Evolutionary conservation across 1,284 basidiomycete species (phyloP).

Genomic region (Puccinia triticina): DNA sequence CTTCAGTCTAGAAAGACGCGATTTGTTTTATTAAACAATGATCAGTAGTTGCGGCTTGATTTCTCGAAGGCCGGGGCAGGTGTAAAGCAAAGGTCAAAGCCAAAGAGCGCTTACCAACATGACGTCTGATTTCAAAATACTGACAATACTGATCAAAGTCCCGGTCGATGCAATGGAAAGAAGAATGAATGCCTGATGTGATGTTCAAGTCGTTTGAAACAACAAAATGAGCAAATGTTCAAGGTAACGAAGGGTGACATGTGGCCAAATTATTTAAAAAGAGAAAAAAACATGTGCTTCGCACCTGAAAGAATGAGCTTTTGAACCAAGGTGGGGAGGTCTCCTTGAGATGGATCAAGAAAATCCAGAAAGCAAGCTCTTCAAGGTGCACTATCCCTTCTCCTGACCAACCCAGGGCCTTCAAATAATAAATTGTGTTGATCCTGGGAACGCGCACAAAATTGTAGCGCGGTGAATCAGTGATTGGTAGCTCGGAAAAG

Average conservation of each 20-base stretch:
- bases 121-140: not conserved
- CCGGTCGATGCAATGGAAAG: not conserved
- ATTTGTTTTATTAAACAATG: not conserved
- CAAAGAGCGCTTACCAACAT: conserved; percentile 15
- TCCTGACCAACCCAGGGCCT: conserved; percentile 10
- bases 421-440: conserved; percentile 19
- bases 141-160: not conserved
- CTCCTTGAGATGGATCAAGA: conserved; percentile 27
- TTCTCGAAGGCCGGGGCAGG: too few species aligned
- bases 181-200: conserved; percentile 4
- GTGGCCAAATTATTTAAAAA: not conserved
- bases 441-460: conserved; percentile 7
- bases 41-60: too few species aligned
- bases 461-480: not conserved
- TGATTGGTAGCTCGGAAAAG: not conserved
- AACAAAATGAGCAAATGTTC: not conserved
- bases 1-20: not conserved
- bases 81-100: too few species aligned
- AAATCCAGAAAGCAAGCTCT: conserved; percentile 39
- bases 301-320: conserved; percentile 19
- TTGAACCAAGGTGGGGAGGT: conserved; percentile 24
- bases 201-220: not conserved
- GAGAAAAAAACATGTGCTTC: not conserved
- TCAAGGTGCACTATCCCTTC: conserved; percentile 38
- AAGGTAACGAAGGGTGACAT: not conserved